These are phyloP conservation scores for Plasmodium adleri DNA, from an alignment of 169 alveolate genomes.

Conservation along the genomic window DNA sequence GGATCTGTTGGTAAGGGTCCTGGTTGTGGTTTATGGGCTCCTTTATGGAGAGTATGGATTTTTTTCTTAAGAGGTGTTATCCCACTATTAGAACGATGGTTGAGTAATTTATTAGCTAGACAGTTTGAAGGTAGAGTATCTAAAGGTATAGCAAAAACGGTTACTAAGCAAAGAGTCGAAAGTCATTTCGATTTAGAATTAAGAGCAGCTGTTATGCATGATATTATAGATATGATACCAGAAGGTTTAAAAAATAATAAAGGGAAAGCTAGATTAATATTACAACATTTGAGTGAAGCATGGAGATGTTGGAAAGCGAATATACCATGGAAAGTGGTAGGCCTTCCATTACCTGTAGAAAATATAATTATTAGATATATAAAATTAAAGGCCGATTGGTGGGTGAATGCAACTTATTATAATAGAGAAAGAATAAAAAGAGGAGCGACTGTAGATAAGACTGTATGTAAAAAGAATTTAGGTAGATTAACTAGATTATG, in stretches of 20 bases:
- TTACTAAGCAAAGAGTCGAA: conserved; percentile 99
- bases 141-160: conserved; percentile 98
- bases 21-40: conserved; percentile 99
- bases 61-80: conserved; percentile 98
- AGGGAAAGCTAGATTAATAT: conserved; percentile 96
- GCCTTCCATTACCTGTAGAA: conserved; percentile 99
- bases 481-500: conserved; percentile 99
- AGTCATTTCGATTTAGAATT: conserved; percentile 99
- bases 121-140: conserved; percentile 99
- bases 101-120: conserved; percentile 98
- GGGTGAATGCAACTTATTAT: conserved; percentile 99
- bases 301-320: conserved; percentile 99
- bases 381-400: conserved; percentile 99
- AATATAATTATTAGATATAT: conserved; percentile 98
- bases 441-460: conserved; percentile 99
- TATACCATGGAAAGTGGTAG: conserved; percentile 99
- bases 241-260: conserved; percentile 98
- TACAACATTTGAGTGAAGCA: conserved; percentile 99
- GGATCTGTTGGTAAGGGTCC: conserved; percentile 99
- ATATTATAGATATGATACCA: conserved; percentile 99
- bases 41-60: conserved; percentile 99
- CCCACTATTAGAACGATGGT: conserved; percentile 99
- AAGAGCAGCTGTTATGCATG: conserved; percentile 99
- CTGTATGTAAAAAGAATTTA: conserved; percentile 99
- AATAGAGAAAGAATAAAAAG: conserved; percentile 99